Evolutionary conservation across 202 grass and related monocot genomes (phyloP), one percentile per base, ranked within the genome.

Genomic region (Digitaria exilis): DNA sequence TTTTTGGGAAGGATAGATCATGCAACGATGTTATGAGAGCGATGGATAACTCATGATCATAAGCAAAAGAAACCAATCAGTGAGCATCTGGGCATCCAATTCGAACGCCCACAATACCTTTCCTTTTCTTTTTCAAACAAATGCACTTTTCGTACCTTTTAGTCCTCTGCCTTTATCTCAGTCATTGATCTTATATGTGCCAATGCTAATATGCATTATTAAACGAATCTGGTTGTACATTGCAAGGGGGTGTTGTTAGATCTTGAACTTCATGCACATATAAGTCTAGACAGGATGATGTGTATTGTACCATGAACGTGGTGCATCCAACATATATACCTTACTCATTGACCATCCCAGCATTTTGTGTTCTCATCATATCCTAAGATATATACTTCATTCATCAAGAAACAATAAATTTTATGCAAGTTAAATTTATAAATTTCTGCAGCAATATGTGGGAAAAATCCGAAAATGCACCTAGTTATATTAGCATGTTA

Each of bases 21-120:
- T 50, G 61, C 56, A 70, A 51, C 52, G 48, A 78, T 71, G 74
- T 17, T 15, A 28, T 25, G 61, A 68, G 35, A 68, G 64, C 18
- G 50, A 76, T 32, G 37, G 16, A 50, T 86, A 81, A 63, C 30
- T 69, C 43, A 61, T 31, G 71, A 61, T 42, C 51, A 60, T 22
- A 50, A 68, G 22, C 49, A 75, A n/a, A n/a, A 75, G 60, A 65
- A 67, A 39, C 5, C 70, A 69, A 86, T 69, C 77, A 86, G 35
- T 30, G 49, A 66, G 41, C 51, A 50, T 11, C 60, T 6, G 30
- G 26, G 60, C 59, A 74, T 80, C 69, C 69, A 65, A 59, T 80
- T 80, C 77, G 19, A 74, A 29, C 26, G 55, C 8, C 28, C 34
- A 80, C n/a, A 66, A 46, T 48, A 48, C 19, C 25, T 32, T n/a